Evolutionary conservation across 2,329 filamentous ascomycete genomes (phyloP), one percentile per base, ranked within the genome.

Genomic region (Dendrostoma leiphaemia): DNA sequence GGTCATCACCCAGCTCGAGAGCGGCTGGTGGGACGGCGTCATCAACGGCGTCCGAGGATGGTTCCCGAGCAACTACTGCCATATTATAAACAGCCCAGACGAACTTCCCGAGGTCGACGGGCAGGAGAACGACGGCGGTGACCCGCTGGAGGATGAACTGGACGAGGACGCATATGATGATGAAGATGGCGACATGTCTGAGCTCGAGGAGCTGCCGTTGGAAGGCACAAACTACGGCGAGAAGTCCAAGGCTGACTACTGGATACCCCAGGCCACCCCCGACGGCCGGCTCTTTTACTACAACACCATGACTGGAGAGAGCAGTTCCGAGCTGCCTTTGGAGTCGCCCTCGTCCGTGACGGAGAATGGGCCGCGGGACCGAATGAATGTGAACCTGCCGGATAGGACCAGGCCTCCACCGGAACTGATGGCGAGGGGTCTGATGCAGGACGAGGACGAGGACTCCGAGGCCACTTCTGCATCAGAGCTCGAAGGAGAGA

Each of bases 31-130:
- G 94, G 94, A 99, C 74, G 94, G 94, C 46, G 91, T 99, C 53
- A 96, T 99, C 69, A 94, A 97, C 66, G 91, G 92, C 56, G 89
- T 96, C 63, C 87, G 94, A 68, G 94, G 94, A 69, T 99, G 94
- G 94, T 99, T 99, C 71, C 94, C 94, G 34, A 97, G 93, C 79
- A 99, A 99, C 72, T 99, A 99, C 75, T 97, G 94, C 75, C 86
- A 91, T 61, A 85, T 94, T 60, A 88, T 97, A 64, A 83, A 85
- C 56, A 86, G 85, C 63, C 82, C 88, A 48, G 88, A 90, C 63
- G 89, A 95, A 59, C 77, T 88, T 28, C 80, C 82, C 38, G 85
- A 90, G 51, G 74, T 80, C 13, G 75, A 77, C 60, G 79, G 81
- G 49, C 86, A 89, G 51, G 83, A 85, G 13, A 85, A 85, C 44